Conservation (phyloP, 306 rosid species). For the Sphenostylis stenocarpa region DNA sequence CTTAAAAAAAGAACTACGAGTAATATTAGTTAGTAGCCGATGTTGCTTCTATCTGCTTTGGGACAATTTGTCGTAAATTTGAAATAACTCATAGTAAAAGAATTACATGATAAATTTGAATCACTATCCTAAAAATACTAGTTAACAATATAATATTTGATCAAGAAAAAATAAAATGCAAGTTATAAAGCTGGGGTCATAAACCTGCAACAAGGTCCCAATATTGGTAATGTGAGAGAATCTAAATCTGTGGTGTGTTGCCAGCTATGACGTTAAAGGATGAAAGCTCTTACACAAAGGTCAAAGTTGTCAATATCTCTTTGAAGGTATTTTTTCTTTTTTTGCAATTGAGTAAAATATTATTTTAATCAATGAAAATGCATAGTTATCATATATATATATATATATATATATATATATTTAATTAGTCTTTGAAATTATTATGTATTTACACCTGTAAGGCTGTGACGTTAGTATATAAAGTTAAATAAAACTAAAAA, state of each 20-base stretch:
- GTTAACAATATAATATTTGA: background rate
- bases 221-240: constrained; percentile 36
- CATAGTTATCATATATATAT: too few species aligned
- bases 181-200: constrained; percentile 16
- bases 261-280: constrained; percentile 74
- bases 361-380: too few species aligned
- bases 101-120: too few species aligned
- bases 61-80: too few species aligned
- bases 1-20: too few species aligned
- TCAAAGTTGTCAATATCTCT: constrained; percentile 56
- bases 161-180: background rate
- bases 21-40: too few species aligned
- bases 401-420: too few species aligned
- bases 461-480: background rate
- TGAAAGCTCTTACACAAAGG: constrained; percentile 47
- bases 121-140: too few species aligned
- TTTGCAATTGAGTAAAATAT: background rate
- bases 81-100: too few species aligned
- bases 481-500: too few species aligned
- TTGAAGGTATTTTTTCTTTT: constrained; percentile 24
- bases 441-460: background rate
- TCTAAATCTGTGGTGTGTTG: constrained; percentile 52
- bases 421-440: too few species aligned
- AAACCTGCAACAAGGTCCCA: constrained; percentile 32
- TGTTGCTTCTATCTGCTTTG: too few species aligned